A percentile compares a stretch with the other conserved stretches of the same genome.
Evolutionary conservation across 768 basidiomycete genomes (phyloP).

Genomic region (Hebeloma cylindrosporum): DNA sequence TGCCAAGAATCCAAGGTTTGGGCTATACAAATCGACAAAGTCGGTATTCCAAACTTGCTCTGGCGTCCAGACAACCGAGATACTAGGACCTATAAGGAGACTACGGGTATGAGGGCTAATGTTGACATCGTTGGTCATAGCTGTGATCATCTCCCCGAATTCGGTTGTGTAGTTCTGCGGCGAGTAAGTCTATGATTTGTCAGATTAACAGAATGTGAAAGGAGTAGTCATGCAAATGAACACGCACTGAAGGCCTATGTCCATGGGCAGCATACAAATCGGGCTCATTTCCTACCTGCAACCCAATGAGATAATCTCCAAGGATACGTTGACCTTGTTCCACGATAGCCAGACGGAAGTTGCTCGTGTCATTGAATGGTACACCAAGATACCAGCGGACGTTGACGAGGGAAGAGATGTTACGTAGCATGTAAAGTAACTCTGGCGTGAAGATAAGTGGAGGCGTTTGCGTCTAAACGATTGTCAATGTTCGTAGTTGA

Average conservation of each 20-base stretch:
- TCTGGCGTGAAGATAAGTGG: conserved; percentile 66
- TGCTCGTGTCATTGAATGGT: conserved; percentile 66
- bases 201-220: neutral
- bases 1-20: conserved; percentile 43
- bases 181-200: conserved; percentile 29
- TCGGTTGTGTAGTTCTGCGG: conserved; percentile 54
- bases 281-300: conserved; percentile 74
- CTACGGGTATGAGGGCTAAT: conserved; percentile 29
- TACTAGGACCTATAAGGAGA: conserved; percentile 58
- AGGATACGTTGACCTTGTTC: conserved; percentile 62
- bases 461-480: conserved; percentile 75
- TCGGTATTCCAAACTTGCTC: conserved; percentile 56
- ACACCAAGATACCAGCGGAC: conserved; percentile 69
- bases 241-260: conserved; percentile 31
- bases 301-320: conserved; percentile 65
- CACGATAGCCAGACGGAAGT: conserved; percentile 56
- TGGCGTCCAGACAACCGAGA: conserved; percentile 50
- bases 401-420: conserved; percentile 59
- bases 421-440: conserved; percentile 63
- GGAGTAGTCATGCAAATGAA: neutral
- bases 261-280: conserved; percentile 48
- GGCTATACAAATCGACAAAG: conserved; percentile 43
- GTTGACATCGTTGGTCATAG: conserved; percentile 39
- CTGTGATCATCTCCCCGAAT: conserved; percentile 46
- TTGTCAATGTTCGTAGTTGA: no score